These are phyloP conservation scores for Heteromeles arbutifolia DNA, from an alignment of 306 rosid genomes.

Conservation along the genomic window DNA sequence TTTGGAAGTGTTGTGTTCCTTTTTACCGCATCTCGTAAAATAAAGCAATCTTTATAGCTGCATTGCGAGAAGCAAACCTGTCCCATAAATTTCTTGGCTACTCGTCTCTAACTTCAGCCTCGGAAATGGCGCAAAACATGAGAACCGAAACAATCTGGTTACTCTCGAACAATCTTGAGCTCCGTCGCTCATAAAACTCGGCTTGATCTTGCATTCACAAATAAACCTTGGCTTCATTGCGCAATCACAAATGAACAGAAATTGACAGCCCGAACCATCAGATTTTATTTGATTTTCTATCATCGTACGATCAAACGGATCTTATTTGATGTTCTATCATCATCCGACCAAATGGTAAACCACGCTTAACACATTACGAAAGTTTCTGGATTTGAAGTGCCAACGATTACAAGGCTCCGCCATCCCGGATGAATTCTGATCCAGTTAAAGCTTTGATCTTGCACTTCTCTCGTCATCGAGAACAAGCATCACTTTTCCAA, in stretches of 20 bases:
- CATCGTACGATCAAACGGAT: not conserved
- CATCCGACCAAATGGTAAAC: not conserved
- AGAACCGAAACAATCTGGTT: not conserved
- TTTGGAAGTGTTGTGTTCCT: slow-evolving; percentile 10
- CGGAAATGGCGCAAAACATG: not conserved
- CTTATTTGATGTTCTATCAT: not conserved
- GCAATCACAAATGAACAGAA: no score
- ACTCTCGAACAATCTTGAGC: not conserved
- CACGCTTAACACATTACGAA: not conserved
- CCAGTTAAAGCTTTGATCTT: slow-evolving; percentile 57
- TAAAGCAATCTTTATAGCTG: slow-evolving; percentile 1
- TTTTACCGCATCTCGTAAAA: not conserved
- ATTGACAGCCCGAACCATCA: not conserved
- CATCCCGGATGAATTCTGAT: slow-evolving; percentile 14
- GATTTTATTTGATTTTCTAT: not conserved
- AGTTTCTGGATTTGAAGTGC: not conserved
- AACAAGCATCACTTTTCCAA: slow-evolving; percentile 83
- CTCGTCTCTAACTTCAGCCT: not conserved
- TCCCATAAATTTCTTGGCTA: not conserved
- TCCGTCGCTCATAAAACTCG: not conserved
- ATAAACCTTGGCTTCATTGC: no score
- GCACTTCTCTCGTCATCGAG: slow-evolving; percentile 39
- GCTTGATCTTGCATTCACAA: no score
- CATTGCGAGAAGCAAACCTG: not conserved
- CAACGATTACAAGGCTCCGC: not conserved